Base-by-base conservation (phyloP, 306 rosid species). In the Inga oerstediana region DNA sequence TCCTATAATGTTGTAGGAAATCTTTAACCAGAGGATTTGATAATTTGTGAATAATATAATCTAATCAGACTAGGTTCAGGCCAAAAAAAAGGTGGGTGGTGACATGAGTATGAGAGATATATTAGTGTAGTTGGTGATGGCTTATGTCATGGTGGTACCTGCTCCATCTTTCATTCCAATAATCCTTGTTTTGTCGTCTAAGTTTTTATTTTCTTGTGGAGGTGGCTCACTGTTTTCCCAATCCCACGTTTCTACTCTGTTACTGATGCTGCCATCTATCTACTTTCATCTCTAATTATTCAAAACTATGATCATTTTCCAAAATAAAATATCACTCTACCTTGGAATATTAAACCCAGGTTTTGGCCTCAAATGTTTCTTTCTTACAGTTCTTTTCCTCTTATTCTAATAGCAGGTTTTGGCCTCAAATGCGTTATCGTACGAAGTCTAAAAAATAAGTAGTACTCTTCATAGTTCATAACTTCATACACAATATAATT, bases 201-300 rank as follows among this genome's bases (percentile, higher is more conserved):
- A 43, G 80, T 62, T 62, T 39, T 54, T 49, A 56, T 46, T 16
- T 56, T 79, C 46, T 76, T 72, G 10, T 72, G 20, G 39, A 49
- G 74, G 84, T 48, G 11, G 70, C 61, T 80, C 43, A 30, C 68
- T 46, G 65, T 61, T 61, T 49, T 35, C 37, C 39, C 73, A 41
- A 12, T 27, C 13, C 72, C 72, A 13, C 65, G 67, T 61, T 86
- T 74, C 65, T 72, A 27, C 52, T 82, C 45, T 69, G 68, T 24
- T 13, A 16, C 9, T 79, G 74, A 83, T 71, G 89, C 77, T 79
- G 69, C 69, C 82, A 62, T 32, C 76, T 76, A 79, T 69, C 80
- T 79, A 27, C 59, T 49, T 13, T 43, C 73, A 48, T 30, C 66
- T 58, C 52, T 58, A 20, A n/a, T 5, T 58, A 8, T n/a, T 20